Conservation (phyloP, 768 basidiomycete species). For the Tricholoma hemisulphureum region DNA sequence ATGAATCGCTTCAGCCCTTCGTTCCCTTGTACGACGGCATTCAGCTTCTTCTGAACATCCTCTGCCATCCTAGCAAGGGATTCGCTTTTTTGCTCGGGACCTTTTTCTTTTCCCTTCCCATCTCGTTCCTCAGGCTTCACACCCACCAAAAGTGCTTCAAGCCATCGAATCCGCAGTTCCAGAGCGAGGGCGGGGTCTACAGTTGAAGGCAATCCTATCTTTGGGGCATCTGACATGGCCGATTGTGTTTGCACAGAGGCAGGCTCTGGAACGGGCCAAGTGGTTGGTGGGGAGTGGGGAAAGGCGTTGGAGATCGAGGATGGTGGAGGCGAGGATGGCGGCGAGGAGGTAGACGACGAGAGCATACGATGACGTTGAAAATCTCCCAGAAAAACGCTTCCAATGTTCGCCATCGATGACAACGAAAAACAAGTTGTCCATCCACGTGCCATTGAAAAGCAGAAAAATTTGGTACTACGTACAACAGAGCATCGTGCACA, state of each 20-base stretch:
- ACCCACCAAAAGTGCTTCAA: constrained; percentile 75
- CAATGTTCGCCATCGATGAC: constrained; percentile 51
- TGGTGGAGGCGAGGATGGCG: constrained; percentile 42
- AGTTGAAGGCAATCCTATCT: constrained; percentile 19
- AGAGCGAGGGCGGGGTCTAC: constrained; percentile 70
- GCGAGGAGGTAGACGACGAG: constrained; percentile 30
- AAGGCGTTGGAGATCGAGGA: constrained; percentile 36
- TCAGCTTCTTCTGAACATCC: constrained; percentile 57
- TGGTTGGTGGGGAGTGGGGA: constrained; percentile 22
- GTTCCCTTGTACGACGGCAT: constrained; percentile 59
- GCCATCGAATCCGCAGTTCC: constrained; percentile 74
- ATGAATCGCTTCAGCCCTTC: constrained; percentile 76
- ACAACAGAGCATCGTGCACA: too few species aligned
- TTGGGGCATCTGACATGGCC: constrained; percentile 3
- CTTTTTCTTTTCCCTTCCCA: constrained; percentile 35
- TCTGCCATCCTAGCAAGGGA: constrained; percentile 59
- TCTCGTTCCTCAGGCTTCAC: constrained; percentile 45
- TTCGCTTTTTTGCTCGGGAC: constrained; percentile 42
- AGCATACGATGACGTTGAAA: constrained; percentile 62
- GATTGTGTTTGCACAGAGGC: background rate
- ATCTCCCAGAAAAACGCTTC: constrained; percentile 83
- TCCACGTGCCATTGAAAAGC: background rate
- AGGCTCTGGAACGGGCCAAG: constrained; percentile 13
- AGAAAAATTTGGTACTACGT: too few species aligned
- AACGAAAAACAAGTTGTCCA: background rate